These are phyloP conservation scores for Tilletia walkeri DNA, from an alignment of 1,284 basidiomycete genomes.

Conservation along the genomic window DNA sequence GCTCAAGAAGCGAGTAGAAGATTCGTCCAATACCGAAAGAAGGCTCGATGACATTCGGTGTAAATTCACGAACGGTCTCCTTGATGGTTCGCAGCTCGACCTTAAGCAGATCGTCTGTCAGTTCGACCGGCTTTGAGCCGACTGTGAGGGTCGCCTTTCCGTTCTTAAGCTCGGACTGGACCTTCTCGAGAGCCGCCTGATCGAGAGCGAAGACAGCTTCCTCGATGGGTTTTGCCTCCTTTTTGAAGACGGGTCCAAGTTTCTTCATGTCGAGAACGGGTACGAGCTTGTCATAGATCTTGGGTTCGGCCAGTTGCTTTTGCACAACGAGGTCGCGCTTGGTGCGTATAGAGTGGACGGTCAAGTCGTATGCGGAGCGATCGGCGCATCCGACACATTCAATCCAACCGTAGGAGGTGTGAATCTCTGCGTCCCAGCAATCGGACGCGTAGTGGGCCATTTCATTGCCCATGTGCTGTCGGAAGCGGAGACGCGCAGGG, in stretches of 20 bases:
- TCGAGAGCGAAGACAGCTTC: conserved; percentile 69
- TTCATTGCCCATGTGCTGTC: conserved; percentile 95
- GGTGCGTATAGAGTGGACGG: conserved; percentile 62
- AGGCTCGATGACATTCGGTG: conserved; percentile 96
- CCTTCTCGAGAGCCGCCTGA: conserved; percentile 68
- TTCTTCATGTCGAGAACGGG: conserved; percentile 82
- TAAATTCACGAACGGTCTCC: conserved; percentile 89
- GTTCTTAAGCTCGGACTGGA: conserved; percentile 70
- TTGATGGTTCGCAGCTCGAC: conserved; percentile 85
- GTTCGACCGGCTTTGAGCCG: conserved; percentile 67
- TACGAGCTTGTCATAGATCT: conserved; percentile 71
- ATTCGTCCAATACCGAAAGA: conserved; percentile 98
- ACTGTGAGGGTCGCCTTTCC: conserved; percentile 63
- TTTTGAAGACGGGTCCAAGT: conserved; percentile 85
- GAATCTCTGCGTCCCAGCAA: conserved; percentile 99
- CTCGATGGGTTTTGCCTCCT: conserved; percentile 73
- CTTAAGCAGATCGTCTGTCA: conserved; percentile 74
- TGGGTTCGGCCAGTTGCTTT: conserved; percentile 78
- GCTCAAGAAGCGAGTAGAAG: conserved; percentile 88
- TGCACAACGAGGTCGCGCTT: conserved; percentile 72
- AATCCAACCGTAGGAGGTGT: conserved; percentile 93
- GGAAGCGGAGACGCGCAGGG: conserved; percentile 79
- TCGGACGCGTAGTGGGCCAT: conserved; percentile 99
- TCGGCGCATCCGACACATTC: conserved; percentile 99
- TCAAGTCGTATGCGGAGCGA: conserved; percentile 87